Conservation (phyloP, 495 filamentous ascomycete species). For the Penicillium verhagenii region DNA sequence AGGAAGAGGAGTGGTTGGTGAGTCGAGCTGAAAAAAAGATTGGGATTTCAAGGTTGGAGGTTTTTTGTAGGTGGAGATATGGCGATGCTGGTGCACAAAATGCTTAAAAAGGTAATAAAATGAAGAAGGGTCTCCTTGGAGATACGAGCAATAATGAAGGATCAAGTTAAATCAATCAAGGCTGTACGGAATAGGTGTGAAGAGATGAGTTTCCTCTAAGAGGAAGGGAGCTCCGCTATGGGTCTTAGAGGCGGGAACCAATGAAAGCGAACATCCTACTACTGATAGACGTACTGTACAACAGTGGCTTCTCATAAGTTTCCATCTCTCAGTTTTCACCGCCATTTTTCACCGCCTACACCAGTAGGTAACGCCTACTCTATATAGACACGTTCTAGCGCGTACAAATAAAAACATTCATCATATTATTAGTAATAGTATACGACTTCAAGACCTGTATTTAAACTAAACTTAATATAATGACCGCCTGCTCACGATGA, state of each 20-base stretch:
- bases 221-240: slow-evolving; percentile 1
- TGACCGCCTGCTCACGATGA: too few relatives aligned
- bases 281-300: too few relatives aligned
- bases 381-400: too few relatives aligned
- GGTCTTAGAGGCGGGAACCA: neutral
- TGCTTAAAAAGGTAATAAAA: neutral
- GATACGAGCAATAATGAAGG: neutral
- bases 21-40: neutral
- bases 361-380: too few relatives aligned
- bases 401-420: too few relatives aligned
- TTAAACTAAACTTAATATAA: too few relatives aligned
- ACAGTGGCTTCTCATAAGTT: too few relatives aligned
- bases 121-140: neutral
- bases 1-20: neutral
- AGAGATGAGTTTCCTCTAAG: neutral
- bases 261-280: neutral
- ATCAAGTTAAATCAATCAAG: neutral
- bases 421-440: too few relatives aligned
- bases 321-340: too few relatives aligned
- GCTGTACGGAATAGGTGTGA: neutral
- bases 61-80: neutral
- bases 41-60: neutral
- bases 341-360: too few relatives aligned
- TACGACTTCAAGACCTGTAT: too few relatives aligned
- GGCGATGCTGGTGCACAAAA: neutral